Conservation (phyloP, 495 filamentous ascomycete genomes). For the Penicillium ochrochloron region DNA sequence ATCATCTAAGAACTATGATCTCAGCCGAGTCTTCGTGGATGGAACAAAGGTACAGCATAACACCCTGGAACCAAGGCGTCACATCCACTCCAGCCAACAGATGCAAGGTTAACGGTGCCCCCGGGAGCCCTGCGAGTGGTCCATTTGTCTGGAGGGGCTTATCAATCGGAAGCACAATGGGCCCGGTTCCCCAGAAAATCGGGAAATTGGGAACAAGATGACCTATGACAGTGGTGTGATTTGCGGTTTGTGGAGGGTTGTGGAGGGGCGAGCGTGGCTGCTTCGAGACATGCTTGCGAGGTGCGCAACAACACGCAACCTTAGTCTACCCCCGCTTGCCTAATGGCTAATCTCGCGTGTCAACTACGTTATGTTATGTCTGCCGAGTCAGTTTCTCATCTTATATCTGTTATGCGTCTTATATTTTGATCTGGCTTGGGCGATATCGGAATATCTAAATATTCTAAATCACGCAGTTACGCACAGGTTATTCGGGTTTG, state of each 20-base stretch:
- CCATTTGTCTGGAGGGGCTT: constrained; percentile 8
- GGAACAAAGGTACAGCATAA: constrained; percentile 2
- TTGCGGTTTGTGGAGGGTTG: constrained; percentile 6
- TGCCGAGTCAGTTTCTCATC: neutral
- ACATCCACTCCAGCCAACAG: neutral
- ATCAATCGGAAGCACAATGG: constrained; percentile 16
- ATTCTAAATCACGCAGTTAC: neutral
- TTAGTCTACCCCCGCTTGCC: constrained; percentile 28
- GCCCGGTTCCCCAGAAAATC: constrained; percentile 11
- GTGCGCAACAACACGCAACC: constrained; percentile 33
- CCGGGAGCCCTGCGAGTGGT: constrained; percentile 8
- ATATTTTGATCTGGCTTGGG: neutral
- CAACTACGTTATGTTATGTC: too few species aligned
- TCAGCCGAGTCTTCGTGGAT: neutral
- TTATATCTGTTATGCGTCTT: neutral
- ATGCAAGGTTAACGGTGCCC: constrained; percentile 1
- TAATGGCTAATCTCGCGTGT: too few species aligned
- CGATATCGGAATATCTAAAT: neutral
- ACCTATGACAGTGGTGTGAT: constrained; percentile 12
- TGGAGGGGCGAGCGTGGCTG: constrained; percentile 11
- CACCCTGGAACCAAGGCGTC: neutral
- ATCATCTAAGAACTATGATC: neutral
- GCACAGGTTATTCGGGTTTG: neutral
- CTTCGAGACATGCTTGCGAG: constrained; percentile 42
- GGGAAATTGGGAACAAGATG: constrained; percentile 1